Evolutionary conservation across 208 protist species (phyloP), one percentile per base, ranked within the genome.

Genomic region (Leishmania martiniquensis): DNA sequence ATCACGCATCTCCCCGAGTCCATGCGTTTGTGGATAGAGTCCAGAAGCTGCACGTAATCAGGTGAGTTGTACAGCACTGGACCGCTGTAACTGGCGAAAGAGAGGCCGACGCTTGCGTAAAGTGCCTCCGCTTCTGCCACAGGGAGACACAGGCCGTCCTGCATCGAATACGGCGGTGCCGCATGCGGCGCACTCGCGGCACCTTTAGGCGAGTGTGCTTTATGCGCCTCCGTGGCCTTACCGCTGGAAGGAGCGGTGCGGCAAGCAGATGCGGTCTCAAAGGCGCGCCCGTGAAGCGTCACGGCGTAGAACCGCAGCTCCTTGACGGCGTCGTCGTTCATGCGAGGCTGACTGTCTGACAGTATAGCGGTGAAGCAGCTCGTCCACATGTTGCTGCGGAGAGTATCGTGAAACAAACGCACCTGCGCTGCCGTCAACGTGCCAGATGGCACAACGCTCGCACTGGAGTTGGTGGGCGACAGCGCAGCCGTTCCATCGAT

Each of bases 1-100:
- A 92, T 78, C n/a, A 94, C 90, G 45, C 80, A 88, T 37, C 90
- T 88, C 37, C 87, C 85, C 54, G 82, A 84, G 77, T 91, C 87
- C 13, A 71, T 25, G 34, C 85, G 82, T 25, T 75, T 76, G 51
- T 72, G 81, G n/a, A 92, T 84, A 49, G 47, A 60, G 32, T 85
- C 84, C 25, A 89, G 57, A 12, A 89, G 72, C 9, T 60, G 67
- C 44, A 55, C 76, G 72, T 85, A 89, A 32, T 79, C 81, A 1
- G 47, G 54, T 13, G 73, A 77, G 5, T 45, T n/a, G 84, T 80
- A 87, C 39, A 60, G 54, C 12, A 76, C 75, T 45, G 52, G 12
- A 10, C 44, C 3, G 49, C 65, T 75, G 84, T 84, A 75, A 9
- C 60, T 63, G 13, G 72, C 68, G 76, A 82, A 85, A 51, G 49